phyloP scores from a whole-genome alignment of 169 alveolate genomes.

The Theileria equi region DNA sequence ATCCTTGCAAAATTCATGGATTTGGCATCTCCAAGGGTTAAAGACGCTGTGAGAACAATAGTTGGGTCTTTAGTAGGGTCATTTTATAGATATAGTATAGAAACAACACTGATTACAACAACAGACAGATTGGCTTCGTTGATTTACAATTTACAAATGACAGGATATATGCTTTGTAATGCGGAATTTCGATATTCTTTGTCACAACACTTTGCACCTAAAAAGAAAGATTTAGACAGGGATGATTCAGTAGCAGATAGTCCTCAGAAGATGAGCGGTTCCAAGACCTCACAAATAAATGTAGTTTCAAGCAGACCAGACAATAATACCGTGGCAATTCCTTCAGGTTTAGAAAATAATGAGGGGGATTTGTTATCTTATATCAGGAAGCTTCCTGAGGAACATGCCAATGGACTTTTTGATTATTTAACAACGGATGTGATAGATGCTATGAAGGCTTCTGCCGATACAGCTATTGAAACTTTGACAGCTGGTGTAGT shows the following conservation, averaged over 20 bases:
- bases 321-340: constrained; percentile 25
- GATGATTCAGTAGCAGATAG: neutral
- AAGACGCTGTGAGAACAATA: constrained; percentile 79
- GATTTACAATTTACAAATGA: constrained; percentile 70
- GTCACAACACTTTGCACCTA: constrained; percentile 57
- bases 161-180: constrained; percentile 80
- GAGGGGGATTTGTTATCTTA: constrained; percentile 70
- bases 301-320: neutral
- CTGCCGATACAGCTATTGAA: constrained; percentile 68
- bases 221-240: neutral
- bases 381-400: constrained; percentile 71
- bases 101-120: constrained; percentile 77
- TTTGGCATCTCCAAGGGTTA: constrained; percentile 71
- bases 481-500: constrained; percentile 62
- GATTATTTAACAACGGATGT: constrained; percentile 74
- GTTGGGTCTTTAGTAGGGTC: constrained; percentile 73
- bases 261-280: neutral
- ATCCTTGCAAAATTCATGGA: constrained; percentile 63
- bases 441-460: constrained; percentile 73
- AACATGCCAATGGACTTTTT: constrained; percentile 65
- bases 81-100: constrained; percentile 72
- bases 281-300: neutral
- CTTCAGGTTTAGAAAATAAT: neutral
- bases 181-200: constrained; percentile 76
- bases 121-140: constrained; percentile 70